Base-by-base conservation (phyloP, 2,329 filamentous ascomycete species). In the Fusarium sp. region DNA sequence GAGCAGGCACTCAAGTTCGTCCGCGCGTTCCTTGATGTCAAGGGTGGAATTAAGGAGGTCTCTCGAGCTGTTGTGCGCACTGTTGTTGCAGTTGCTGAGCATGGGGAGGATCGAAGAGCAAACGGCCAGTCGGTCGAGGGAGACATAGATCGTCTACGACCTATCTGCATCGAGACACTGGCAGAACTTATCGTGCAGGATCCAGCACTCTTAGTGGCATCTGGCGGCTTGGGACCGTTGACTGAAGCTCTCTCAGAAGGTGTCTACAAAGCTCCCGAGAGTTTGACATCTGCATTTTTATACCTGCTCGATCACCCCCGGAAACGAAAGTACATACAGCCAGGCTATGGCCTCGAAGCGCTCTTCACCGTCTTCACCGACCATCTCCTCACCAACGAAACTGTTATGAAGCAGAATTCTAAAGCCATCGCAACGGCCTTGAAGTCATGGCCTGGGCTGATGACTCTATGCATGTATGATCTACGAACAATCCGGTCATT, bases 1-100 rank as follows among this genome's bases (percentile, higher is more conserved):
- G 96, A 99, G 80, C 96, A 99, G 81, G 96, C 96, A 15, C 84
- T 99, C 75, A 99, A 99, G 79, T 98, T 99, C 78, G 91, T 98
- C 27, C 90, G 96, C 63, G 93, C 95, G 12, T 99, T 99, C 76
- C 84, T 99, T 5, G 96, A 99, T 77, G 94, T 98, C 70, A 98
- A 98, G 77, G 93, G 94, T 68, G 96, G 96, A 14, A 91, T 97
- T 11, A 88, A 89, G 68, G 95, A 99, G 78, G 88, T 99, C 38
- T 97, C 96, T 3, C 88, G 92, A 63, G 91, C 93, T 1, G 90
- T 99, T 22, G 92, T 97, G 10, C 90, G 96, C 58, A 96, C 95
- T 9, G 91, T 99, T 61, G 93, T 96, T 32, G 92, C 96, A 7
- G 91, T 98, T 51, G 95, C 96, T 30, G 94, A 97, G 76, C 92